Evolutionary conservation across 371 early-diverging fungal species (phyloP).

Genomic region (Rhizomucor miehei): DNA sequence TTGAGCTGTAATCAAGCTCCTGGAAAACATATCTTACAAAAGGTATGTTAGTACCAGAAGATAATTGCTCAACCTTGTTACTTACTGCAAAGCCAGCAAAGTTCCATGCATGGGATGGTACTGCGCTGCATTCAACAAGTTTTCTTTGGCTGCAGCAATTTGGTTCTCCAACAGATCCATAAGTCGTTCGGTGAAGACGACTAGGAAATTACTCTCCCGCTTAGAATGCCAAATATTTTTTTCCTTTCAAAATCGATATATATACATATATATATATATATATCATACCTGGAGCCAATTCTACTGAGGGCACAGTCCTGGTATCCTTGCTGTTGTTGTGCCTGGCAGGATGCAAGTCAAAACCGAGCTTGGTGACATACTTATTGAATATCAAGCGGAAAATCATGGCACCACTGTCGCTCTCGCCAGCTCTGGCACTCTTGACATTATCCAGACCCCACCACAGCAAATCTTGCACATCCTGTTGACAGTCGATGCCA

Average conservation of each 20-base stretch:
- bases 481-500: constrained; percentile 38
- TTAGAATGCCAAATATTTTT: not conserved
- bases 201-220: constrained; percentile 3
- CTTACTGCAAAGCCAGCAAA: constrained; percentile 63
- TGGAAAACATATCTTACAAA: constrained; percentile 51
- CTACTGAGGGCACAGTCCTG: not conserved
- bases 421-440: constrained; percentile 76
- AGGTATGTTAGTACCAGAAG: too few species aligned
- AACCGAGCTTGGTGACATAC: constrained; percentile 63
- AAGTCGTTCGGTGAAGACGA: constrained; percentile 49
- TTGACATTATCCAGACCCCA: constrained; percentile 63
- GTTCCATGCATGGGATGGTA: constrained; percentile 75
- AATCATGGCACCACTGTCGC: constrained; percentile 80
- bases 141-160: constrained; percentile 52
- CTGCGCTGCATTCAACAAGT: constrained; percentile 69
- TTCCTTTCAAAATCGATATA: too few species aligned
- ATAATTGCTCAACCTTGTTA: too few species aligned
- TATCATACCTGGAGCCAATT: constrained; percentile 9
- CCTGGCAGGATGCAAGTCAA: constrained; percentile 41
- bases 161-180: constrained; percentile 51
- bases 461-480: constrained; percentile 56
- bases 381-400: constrained; percentile 76
- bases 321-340: constrained; percentile 1
- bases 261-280: too few species aligned
- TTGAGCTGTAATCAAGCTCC: constrained; percentile 49